Evolutionary conservation across 345 rosid species (phyloP).

Genomic region (Hevea brasiliensis): DNA sequence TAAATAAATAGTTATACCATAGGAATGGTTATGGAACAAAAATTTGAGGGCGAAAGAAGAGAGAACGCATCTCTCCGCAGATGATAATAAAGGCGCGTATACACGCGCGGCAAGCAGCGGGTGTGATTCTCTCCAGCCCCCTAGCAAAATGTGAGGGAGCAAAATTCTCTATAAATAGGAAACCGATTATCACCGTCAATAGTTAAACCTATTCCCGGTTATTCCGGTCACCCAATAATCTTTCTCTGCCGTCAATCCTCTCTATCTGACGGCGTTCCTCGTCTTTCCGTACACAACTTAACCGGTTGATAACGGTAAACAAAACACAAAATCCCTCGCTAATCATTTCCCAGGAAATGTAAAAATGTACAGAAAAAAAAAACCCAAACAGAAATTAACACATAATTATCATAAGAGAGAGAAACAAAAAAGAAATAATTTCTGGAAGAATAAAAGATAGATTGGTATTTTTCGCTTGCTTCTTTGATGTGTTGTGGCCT

Average conservation of each 20-base stretch:
- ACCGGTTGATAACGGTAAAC: slow-evolving; percentile 30
- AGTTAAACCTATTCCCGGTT: slow-evolving; percentile 22
- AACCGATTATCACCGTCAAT: slow-evolving; percentile 33
- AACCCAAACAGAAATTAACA: slow-evolving; percentile 7
- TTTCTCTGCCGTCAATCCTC: slow-evolving; percentile 25
- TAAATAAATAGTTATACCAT: too few relatives aligned
- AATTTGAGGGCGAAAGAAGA: too few relatives aligned
- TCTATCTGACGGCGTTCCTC: slow-evolving; percentile 11
- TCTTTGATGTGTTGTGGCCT: neutral
- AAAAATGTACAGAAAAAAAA: neutral
- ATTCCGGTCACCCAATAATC: slow-evolving; percentile 16
- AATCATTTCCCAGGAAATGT: neutral
- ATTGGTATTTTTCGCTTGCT: neutral
- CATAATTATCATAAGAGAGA: neutral
- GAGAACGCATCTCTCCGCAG: too few relatives aligned
- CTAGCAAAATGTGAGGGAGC: slow-evolving; percentile 10
- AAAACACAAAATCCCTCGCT: neutral
- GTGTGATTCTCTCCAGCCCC: neutral
- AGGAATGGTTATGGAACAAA: too few relatives aligned
- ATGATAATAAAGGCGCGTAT: slow-evolving; percentile 11
- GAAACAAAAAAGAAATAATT: too few relatives aligned
- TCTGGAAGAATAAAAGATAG: neutral
- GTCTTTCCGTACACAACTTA: slow-evolving; percentile 8
- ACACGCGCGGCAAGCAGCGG: neutral
- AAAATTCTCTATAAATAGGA: slow-evolving; percentile 29